These are phyloP conservation scores for Coemansia sp. DNA, from an alignment of 192 early-diverging fungal genomes.

Conservation along the genomic window DNA sequence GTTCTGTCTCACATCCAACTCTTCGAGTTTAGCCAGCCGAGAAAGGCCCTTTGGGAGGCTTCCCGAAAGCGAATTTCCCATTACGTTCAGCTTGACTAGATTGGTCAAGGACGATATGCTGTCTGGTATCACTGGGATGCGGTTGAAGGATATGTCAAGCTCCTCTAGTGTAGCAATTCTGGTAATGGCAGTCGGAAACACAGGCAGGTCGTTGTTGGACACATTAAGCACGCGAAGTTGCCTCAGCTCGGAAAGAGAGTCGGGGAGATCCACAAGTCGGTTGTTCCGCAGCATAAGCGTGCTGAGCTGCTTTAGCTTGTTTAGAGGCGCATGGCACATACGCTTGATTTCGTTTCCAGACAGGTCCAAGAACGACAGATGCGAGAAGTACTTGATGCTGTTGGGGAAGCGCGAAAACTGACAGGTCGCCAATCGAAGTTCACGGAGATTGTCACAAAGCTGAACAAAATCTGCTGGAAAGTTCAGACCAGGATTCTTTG, in stretches of 20 bases:
- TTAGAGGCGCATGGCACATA: conserved; percentile 66
- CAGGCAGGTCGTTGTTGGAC: conserved; percentile 76
- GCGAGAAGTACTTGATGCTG: conserved; percentile 64
- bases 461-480: conserved; percentile 83
- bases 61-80: conserved; percentile 78
- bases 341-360: conserved; percentile 71
- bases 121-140: conserved; percentile 72
- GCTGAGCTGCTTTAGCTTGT: conserved; percentile 59
- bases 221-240: conserved; percentile 68
- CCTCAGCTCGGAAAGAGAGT: conserved; percentile 59
- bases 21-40: conserved; percentile 60
- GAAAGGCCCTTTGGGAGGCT: conserved; percentile 64
- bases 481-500: conserved; percentile 77
- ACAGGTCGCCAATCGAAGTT: conserved; percentile 70
- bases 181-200: conserved; percentile 68
- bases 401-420: conserved; percentile 67
- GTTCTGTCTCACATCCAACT: conserved; percentile 84
- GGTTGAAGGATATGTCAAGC: conserved; percentile 82
- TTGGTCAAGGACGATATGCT: conserved; percentile 65
- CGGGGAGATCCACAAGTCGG: conserved; percentile 68
- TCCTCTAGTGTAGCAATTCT: conserved; percentile 61
- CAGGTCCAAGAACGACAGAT: conserved; percentile 73
- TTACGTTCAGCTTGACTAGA: conserved; percentile 62
- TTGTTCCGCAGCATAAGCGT: conserved; percentile 74
- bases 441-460: conserved; percentile 64